Evolutionary conservation across 169 alveolate genomes (phyloP).

Genomic region (Cyclospora cayetanensis): DNA sequence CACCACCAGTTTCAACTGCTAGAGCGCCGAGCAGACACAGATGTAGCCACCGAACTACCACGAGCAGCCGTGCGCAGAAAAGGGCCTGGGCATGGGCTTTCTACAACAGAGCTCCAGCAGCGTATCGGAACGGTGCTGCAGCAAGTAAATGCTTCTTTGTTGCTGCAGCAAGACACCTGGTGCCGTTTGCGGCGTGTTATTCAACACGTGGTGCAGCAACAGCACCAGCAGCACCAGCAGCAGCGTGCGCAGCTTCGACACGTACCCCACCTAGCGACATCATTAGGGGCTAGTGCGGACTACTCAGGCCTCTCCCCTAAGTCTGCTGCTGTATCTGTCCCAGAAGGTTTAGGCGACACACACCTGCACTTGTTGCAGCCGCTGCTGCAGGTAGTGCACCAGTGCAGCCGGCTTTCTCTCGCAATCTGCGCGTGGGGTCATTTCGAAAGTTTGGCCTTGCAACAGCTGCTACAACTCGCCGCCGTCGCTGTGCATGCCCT

Average conservation of each 20-base stretch:
- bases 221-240: constrained; percentile 56
- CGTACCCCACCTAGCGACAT: neutral
- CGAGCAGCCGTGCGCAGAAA: neutral
- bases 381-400: constrained; percentile 23
- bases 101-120: constrained; percentile 53
- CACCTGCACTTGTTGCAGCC: constrained; percentile 44
- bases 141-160: constrained; percentile 52
- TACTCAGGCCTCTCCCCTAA: neutral
- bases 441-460: constrained; percentile 43
- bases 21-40: constrained; percentile 19
- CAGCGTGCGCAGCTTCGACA: neutral
- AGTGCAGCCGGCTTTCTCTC: constrained; percentile 58
- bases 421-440: constrained; percentile 52
- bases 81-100: neutral
- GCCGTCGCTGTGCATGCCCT: constrained; percentile 59
- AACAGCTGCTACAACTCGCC: constrained; percentile 47
- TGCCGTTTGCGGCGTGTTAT: constrained; percentile 40
- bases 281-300: neutral
- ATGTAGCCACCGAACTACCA: neutral
- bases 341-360: neutral
- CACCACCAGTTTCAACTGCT: constrained; percentile 4
- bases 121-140: constrained; percentile 49
- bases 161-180: constrained; percentile 52
- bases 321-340: neutral
- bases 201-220: constrained; percentile 16